Evolutionary conservation across 805 yeast species (phyloP).

Genomic region (Cyberlindnera mississippiensis): DNA sequence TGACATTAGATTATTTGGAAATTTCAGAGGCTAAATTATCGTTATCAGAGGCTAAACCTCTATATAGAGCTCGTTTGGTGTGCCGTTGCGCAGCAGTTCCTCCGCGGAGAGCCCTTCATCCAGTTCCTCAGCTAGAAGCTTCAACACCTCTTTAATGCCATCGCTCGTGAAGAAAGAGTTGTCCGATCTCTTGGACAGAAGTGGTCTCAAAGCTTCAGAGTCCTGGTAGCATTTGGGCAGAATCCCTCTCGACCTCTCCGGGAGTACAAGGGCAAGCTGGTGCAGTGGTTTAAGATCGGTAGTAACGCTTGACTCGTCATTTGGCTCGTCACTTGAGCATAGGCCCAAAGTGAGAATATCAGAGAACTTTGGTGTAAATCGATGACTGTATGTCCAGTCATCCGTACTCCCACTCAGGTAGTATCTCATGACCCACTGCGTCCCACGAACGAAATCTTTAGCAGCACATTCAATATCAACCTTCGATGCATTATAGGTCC

Average conservation of each 20-base stretch:
- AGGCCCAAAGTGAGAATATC: constrained; percentile 45
- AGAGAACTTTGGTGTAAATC: constrained; percentile 85
- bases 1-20: too few species aligned
- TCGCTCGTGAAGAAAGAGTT: too few species aligned
- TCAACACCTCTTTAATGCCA: too few species aligned
- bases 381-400: constrained; percentile 83
- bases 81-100: too few species aligned
- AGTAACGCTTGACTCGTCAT: not conserved
- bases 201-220: not conserved
- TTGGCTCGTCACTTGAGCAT: too few species aligned
- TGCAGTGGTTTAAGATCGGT: constrained; percentile 14
- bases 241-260: constrained; percentile 3
- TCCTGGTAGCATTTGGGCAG: constrained; percentile 14
- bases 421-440: constrained; percentile 90
- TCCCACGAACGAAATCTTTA: constrained; percentile 77
- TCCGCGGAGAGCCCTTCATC: too few species aligned
- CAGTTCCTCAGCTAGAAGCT: too few species aligned
- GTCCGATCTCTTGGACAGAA: not conserved
- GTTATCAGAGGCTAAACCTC: too few species aligned
- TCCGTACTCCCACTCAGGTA: constrained; percentile 79
- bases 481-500: constrained; percentile 32
- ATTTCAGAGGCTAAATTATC: too few species aligned
- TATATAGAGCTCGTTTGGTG: too few species aligned
- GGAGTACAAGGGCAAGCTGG: constrained; percentile 16
- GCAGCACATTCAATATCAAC: constrained; percentile 47